Evolutionary conservation across 805 yeast genomes (phyloP).

Genomic region (Candida corydali): DNA sequence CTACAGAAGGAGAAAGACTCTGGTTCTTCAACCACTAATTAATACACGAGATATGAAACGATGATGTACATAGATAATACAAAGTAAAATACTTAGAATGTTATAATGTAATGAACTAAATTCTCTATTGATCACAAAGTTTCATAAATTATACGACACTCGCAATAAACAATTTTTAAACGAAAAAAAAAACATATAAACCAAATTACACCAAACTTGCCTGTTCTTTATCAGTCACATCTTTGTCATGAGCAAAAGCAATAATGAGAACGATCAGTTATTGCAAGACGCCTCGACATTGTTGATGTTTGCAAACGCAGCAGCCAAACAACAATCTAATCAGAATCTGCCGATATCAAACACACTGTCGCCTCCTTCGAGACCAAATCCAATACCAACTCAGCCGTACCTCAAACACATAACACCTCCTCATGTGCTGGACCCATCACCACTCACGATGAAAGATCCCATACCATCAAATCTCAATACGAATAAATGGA

Average conservation of each 20-base stretch:
- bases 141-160: too few species aligned
- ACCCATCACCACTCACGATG: neutral
- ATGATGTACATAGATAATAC: too few species aligned
- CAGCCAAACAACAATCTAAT: constrained; percentile 37
- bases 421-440: neutral
- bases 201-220: too few species aligned
- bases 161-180: too few species aligned
- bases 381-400: constrained; percentile 1
- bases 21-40: too few species aligned
- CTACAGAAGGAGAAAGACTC: constrained; percentile 27
- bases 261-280: constrained; percentile 27
- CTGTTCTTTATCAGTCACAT: too few species aligned
- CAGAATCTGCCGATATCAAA: constrained; percentile 6
- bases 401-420: neutral
- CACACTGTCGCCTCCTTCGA: neutral
- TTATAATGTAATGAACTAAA: too few species aligned
- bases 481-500: neutral
- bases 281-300: constrained; percentile 61
- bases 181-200: too few species aligned
- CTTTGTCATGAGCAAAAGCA: constrained; percentile 7
- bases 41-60: constrained; percentile 14
- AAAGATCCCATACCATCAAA: neutral
- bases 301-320: constrained; percentile 56
- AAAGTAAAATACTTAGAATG: too few species aligned
- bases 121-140: too few species aligned